Percentiles rank a stretch among this genome's conserved stretches.
phyloP scores from a whole-genome alignment of 805 yeast species.

The Ogataea nakhonphanomensis region DNA sequence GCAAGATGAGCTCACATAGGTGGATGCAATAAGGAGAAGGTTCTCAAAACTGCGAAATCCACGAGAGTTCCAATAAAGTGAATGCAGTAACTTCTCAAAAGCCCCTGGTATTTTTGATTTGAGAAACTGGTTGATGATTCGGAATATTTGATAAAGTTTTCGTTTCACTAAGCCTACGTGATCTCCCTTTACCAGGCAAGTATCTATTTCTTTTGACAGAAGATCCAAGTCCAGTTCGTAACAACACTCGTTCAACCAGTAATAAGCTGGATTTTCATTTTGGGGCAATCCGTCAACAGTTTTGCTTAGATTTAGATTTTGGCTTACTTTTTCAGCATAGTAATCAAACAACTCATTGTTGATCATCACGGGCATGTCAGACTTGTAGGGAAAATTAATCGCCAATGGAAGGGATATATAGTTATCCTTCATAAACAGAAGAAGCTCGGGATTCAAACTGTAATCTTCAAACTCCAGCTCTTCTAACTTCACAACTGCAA shows the following conservation, averaged over 20 bases:
- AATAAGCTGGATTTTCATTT: conserved; percentile 3
- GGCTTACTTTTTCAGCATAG: conserved; percentile 19
- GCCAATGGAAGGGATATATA: conserved; percentile 28
- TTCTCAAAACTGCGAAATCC: conserved; percentile 15
- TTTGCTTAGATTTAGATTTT: conserved; percentile 22
- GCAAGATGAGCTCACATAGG: conserved; percentile 14
- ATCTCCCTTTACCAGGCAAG: conserved; percentile 21
- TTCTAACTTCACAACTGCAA: conserved; percentile 20
- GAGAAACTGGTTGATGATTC: conserved; percentile 24
- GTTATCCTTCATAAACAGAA: conserved; percentile 24
- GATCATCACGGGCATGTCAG: conserved; percentile 16
- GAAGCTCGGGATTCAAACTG: conserved; percentile 19
- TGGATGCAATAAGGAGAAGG: conserved; percentile 16
- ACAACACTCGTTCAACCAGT: conserved; percentile 15
- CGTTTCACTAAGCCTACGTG: conserved; percentile 24
- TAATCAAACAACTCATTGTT: conserved; percentile 18
- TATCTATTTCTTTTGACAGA: conserved; percentile 19
- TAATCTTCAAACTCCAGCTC: conserved; percentile 21
- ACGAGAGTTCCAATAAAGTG: conserved; percentile 8
- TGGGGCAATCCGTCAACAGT: conserved; percentile 3
- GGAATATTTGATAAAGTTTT: conserved; percentile 27
- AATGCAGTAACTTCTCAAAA: conserved; percentile 12
- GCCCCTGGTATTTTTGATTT: conserved; percentile 14
- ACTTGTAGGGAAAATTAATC: conserved; percentile 24
- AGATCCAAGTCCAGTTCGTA: conserved; percentile 24